Evolutionary conservation across 2,329 filamentous ascomycete species (phyloP).

Genomic region (Trichoderma breve): DNA sequence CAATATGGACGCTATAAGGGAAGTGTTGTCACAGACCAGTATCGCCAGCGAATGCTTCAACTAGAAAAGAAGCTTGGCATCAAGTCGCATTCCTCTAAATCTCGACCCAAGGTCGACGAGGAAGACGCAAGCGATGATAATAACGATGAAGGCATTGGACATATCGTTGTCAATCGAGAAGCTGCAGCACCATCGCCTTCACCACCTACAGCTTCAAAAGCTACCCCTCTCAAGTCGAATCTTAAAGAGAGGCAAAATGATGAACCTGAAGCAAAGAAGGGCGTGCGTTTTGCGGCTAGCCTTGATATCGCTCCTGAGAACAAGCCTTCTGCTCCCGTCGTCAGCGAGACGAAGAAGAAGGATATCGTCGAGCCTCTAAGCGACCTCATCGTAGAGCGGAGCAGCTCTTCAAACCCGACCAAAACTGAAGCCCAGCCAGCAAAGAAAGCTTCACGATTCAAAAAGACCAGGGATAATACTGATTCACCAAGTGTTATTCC

Average conservation of each 20-base stretch:
- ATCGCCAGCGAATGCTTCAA: slow-evolving; percentile 79
- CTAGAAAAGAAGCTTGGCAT: slow-evolving; percentile 74
- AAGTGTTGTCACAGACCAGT: slow-evolving; percentile 67
- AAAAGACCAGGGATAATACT: slow-evolving; percentile 37
- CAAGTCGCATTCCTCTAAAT: slow-evolving; percentile 51
- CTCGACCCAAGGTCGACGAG: slow-evolving; percentile 53
- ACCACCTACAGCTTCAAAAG: slow-evolving; percentile 13
- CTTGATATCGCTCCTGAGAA: slow-evolving; percentile 64
- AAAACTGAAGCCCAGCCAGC: slow-evolving; percentile 32
- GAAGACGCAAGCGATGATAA: slow-evolving; percentile 42
- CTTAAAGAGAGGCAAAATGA: slow-evolving; percentile 32
- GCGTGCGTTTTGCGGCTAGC: slow-evolving; percentile 74
- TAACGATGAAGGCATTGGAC: slow-evolving; percentile 55
- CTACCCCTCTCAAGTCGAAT: slow-evolving; percentile 33
- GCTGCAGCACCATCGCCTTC: slow-evolving; percentile 25
- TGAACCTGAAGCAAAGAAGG: slow-evolving; percentile 53
- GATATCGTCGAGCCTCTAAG: slow-evolving; percentile 47
- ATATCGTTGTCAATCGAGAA: slow-evolving; percentile 47
- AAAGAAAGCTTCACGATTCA: slow-evolving; percentile 52
- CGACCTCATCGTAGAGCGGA: slow-evolving; percentile 53
- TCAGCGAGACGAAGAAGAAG: slow-evolving; percentile 29
- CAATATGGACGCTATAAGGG: slow-evolving; percentile 71
- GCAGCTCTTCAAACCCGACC: slow-evolving; percentile 26
- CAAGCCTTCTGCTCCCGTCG: slow-evolving; percentile 24
- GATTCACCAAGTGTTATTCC: slow-evolving; percentile 27